phyloP scores from a whole-genome alignment of 2,329 filamentous ascomycete species.

The Akanthomyces lecanii region DNA sequence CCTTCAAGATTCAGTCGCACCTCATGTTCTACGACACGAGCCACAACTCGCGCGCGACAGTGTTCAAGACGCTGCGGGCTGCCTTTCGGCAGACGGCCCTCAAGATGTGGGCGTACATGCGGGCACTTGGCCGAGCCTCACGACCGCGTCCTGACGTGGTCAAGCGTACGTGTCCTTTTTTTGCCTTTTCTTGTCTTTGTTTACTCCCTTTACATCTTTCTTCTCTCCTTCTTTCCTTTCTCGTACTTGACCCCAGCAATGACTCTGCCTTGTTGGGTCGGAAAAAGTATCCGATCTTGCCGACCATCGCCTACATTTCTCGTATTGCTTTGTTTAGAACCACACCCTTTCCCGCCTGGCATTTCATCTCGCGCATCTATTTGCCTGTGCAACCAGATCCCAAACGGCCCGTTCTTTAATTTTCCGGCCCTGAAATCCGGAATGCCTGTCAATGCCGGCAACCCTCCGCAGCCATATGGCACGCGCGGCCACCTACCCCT shows the following conservation, averaged over 20 bases:
- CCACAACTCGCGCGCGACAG: slow-evolving; percentile 67
- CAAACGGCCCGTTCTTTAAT: too few species aligned
- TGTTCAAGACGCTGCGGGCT: slow-evolving; percentile 70
- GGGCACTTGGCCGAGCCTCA: slow-evolving; percentile 52
- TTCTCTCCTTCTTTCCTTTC: not conserved
- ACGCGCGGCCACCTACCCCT: too few species aligned
- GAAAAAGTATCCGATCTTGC: too few species aligned
- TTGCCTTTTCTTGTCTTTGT: not conserved
- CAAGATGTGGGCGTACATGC: slow-evolving; percentile 63
- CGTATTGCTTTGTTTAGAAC: too few species aligned
- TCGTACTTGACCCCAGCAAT: not conserved
- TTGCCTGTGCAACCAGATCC: too few species aligned
- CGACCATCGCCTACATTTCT: too few species aligned
- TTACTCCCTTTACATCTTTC: not conserved
- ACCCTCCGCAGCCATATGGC: too few species aligned
- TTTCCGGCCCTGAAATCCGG: too few species aligned
- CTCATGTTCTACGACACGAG: slow-evolving; percentile 76
- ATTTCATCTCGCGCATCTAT: too few species aligned
- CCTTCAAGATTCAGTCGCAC: slow-evolving; percentile 82
- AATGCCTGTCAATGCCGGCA: too few species aligned
- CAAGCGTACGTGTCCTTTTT: slow-evolving; percentile 49
- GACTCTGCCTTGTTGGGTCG: not conserved
- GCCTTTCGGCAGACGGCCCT: slow-evolving; percentile 73
- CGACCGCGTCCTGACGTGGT: slow-evolving; percentile 59
- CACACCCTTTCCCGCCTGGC: too few species aligned